Evolutionary conservation across 192 early-diverging fungal species (phyloP), one percentile per base, ranked within the genome.

Genomic region (Backusella psychrophila): DNA sequence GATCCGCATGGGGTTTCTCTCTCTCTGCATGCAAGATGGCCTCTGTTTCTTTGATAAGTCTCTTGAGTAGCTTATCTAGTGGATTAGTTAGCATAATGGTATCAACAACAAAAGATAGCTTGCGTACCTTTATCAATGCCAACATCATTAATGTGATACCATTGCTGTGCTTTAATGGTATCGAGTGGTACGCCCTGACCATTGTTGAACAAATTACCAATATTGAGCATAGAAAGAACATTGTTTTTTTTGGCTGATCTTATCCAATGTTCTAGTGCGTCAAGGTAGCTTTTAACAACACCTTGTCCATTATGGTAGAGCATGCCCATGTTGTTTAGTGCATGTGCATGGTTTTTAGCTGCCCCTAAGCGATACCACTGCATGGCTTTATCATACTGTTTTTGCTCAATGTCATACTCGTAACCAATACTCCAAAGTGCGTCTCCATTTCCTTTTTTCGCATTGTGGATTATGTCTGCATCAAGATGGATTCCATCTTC

Each of bases 401-500:
- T 23, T 29, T 29, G 3, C 12, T 29, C 56, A 4, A 63, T 29
- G 12, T 63, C 56, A 3, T 63, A 63, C 23, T 63, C 56, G 26
- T 63, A 63, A 29, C 56, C 56, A 63, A 63, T 63, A 29, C 56
- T 63, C 56, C 56, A 63, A 29, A 63, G 56, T 29, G 56, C 56
- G 12, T 63, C 56, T 29, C 56, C 56, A 12, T 29, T 29, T 11
- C 56, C 56, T 8, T 63, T 63, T 29, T 63, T 8, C 23, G 56
- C 56, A 5, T 63, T 12, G 3, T 63, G 26, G 8, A 63, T 63
- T 8, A 63, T 29, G 8, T 12, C 11, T 3, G 56, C 56, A 63
- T 63, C 56, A 5, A 63, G 21, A 3, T 26, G 3, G 21, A 26
- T 63, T 12, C 56, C 56, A 63, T 63, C 56, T 12, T 29, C 56